Conservation (phyloP, 148 eudicot genomes). For the Nepenthes mirabilis region DNA sequence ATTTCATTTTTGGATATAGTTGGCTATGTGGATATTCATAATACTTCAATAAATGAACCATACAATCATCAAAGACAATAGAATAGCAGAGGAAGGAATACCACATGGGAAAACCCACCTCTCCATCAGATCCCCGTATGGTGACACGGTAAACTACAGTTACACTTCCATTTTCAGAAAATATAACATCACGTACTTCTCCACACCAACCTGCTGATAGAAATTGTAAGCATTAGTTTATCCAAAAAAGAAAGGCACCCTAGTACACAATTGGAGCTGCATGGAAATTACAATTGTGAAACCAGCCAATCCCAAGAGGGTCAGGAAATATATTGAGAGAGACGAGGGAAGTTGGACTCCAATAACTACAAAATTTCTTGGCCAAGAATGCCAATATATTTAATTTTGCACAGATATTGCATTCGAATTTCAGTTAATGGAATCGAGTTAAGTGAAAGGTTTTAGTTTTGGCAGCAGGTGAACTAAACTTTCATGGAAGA, state of each 20-base stretch:
- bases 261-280: neutral
- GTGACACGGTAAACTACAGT: constrained; percentile 93
- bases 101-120: constrained; percentile 37
- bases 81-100: neutral
- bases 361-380: too few species aligned
- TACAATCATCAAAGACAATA: neutral
- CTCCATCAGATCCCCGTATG: constrained; percentile 93
- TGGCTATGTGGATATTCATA: neutral
- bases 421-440: too few species aligned
- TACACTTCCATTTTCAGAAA: constrained; percentile 81
- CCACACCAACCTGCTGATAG: constrained; percentile 87
- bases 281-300: neutral
- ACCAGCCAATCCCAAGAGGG: too few species aligned
- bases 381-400: too few species aligned
- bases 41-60: neutral
- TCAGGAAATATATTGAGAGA: too few species aligned
- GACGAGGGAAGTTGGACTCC: too few species aligned
- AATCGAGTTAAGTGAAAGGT: too few species aligned
- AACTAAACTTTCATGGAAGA: too few species aligned
- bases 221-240: constrained; percentile 3
- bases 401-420: too few species aligned
- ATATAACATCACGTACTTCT: constrained; percentile 91
- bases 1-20: neutral
- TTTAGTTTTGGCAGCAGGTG: too few species aligned
- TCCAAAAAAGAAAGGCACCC: neutral